phyloP scores from a whole-genome alignment of 306 rosid genomes.

The Elaeagnus macrophylla region DNA sequence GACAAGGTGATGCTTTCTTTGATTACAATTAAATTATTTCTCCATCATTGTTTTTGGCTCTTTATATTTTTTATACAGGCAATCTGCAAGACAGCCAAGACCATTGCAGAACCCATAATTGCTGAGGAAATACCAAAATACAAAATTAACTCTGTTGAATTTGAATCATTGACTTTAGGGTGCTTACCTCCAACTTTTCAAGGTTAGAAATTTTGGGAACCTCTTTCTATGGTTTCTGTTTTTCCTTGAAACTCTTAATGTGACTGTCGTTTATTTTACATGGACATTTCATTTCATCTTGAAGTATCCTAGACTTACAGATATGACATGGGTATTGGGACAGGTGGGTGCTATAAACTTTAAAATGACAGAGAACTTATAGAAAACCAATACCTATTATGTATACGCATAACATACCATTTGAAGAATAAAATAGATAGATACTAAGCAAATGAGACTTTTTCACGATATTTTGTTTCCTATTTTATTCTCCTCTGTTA shows the following conservation, averaged over 20 bases:
- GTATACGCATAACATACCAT: too few relatives aligned
- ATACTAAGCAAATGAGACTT: too few relatives aligned
- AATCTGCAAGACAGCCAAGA: slow-evolving; percentile 65
- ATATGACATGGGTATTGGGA: neutral
- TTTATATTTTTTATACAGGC: slow-evolving; percentile 34
- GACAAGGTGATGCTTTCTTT: slow-evolving; percentile 16
- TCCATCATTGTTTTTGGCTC: neutral
- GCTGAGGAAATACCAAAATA: slow-evolving; percentile 72
- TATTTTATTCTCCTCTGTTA: too few relatives aligned
- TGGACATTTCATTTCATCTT: neutral
- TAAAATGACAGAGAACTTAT: too few relatives aligned
- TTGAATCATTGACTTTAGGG: slow-evolving; percentile 70
- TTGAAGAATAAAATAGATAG: too few relatives aligned
- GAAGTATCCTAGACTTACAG: neutral
- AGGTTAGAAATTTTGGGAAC: slow-evolving; percentile 34
- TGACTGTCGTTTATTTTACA: too few relatives aligned
- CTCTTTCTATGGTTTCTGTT: slow-evolving; percentile 8
- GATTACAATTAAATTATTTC: too few relatives aligned
- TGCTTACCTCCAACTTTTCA: slow-evolving; percentile 85
- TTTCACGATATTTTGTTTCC: too few relatives aligned
- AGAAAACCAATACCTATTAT: too few relatives aligned
- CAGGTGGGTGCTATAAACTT: too few relatives aligned
- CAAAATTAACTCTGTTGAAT: slow-evolving; percentile 68
- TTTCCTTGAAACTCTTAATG: neutral
- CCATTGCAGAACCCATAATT: slow-evolving; percentile 71